Percentiles rank a stretch among this genome's conserved stretches.
Evolutionary conservation across 1,139 yeast species (phyloP).

Genomic region (Lodderomyces elongisporus): DNA sequence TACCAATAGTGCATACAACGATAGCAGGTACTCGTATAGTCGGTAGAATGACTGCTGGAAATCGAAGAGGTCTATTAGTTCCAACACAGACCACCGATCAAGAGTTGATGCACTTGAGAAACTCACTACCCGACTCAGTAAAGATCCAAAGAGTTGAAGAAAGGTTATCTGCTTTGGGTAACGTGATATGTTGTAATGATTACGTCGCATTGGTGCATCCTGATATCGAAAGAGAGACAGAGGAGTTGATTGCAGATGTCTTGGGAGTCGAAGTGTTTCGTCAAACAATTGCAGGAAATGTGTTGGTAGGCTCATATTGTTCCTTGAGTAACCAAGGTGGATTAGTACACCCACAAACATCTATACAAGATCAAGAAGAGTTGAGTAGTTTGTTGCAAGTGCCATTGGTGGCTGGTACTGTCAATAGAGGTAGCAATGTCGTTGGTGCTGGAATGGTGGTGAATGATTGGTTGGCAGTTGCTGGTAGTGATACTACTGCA

Average conservation of each 20-base stretch:
- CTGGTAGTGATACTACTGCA: conserved; percentile 97
- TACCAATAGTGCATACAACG: conserved; percentile 95
- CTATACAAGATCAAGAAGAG: conserved; percentile 97
- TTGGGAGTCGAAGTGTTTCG: conserved; percentile 98
- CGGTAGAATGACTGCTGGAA: conserved; percentile 98
- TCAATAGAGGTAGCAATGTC: conserved; percentile 94
- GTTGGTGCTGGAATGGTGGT: conserved; percentile 99
- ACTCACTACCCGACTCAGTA: conserved; percentile 93
- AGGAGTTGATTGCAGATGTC: conserved; percentile 97
- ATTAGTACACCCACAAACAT: conserved; percentile 94
- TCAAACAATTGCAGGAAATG: conserved; percentile 98
- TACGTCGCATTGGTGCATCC: conserved; percentile 99
- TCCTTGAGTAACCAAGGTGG: conserved; percentile 96
- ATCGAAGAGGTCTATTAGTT: conserved; percentile 93
- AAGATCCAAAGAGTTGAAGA: conserved; percentile 98
- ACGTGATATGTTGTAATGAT: conserved; percentile 97
- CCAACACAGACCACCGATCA: conserved; percentile 99
- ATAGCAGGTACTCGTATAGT: conserved; percentile 97
- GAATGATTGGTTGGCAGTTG: conserved; percentile 95
- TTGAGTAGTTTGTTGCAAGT: conserved; percentile 91
- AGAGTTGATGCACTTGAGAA: conserved; percentile 95
- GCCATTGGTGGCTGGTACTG: conserved; percentile 97
- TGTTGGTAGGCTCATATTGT: conserved; percentile 94
- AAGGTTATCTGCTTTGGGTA: conserved; percentile 92
- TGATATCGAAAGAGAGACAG: conserved; percentile 98